Evolutionary conservation across 2,329 filamentous ascomycete genomes (phyloP), one percentile per base, ranked within the genome.

Genomic region (Orbilia oligospora): DNA sequence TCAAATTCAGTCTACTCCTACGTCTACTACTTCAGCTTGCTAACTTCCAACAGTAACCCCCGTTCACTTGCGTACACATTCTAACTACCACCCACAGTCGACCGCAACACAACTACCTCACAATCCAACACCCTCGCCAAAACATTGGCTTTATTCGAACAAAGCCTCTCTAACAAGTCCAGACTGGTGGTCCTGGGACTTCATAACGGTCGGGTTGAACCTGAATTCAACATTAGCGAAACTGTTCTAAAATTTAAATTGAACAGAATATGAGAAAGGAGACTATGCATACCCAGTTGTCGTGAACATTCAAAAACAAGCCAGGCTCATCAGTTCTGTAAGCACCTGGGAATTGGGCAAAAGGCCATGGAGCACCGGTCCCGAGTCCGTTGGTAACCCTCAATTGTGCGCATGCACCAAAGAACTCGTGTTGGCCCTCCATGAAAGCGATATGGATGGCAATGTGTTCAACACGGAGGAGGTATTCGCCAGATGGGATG

Each of bases 391-490:
- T 84, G 5, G 83, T 83, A 61, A 87, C 83, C 71, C 84, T 84
- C 70, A 87, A 80, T 83, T 87, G 86, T 0, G 85, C 85, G 81
- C 86, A 87, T 3, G 83, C 83, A 55, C 86, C 84, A 80, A 87
- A 87, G 80, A 87, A 85, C 81, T 87, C 84, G 44, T 68, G 3
- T 84, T 84, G 12, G 83, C 84, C 12, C 81, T 82, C 46, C 67
- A 70, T 14, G 76, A 81, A 80, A 4, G 84, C 85, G 80, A 85
- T 85, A 82, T 87, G 86, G 36, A 87, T 84, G 9, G 83, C 86
- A 66, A 87, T 85, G 77, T 87, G 86, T 82, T 87, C 86, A 53
- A 85, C 82, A 10, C 86, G 83, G 27, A 87, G 81, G 5, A 87
- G 82, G 81, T 87, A 87, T 71, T 87, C 83, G 16, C 86, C 86